These are phyloP conservation scores for Coniochaeta pulveracea DNA, from an alignment of 2,329 filamentous ascomycete genomes.

Conservation along the genomic window DNA sequence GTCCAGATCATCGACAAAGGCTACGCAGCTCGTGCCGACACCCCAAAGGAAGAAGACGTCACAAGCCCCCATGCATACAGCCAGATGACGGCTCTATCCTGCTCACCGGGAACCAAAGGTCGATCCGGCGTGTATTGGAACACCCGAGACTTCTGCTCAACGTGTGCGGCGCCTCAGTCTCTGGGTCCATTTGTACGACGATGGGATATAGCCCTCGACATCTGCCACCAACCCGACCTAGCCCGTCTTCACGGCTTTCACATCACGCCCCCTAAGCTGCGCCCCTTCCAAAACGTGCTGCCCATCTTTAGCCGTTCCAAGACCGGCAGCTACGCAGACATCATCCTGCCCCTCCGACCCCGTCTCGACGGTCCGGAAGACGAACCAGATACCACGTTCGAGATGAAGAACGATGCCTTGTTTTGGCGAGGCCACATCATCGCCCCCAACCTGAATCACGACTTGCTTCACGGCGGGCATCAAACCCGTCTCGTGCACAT, in stretches of 20 bases:
- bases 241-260: constrained; percentile 64
- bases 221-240: constrained; percentile 70
- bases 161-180: constrained; percentile 54
- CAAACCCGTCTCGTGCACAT: constrained; percentile 62
- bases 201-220: constrained; percentile 53
- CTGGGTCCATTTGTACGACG: constrained; percentile 54
- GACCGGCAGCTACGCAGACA: constrained; percentile 61
- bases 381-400: constrained; percentile 36
- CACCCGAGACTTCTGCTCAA: constrained; percentile 49
- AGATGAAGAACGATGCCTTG: constrained; percentile 50
- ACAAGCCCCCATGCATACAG: constrained; percentile 25
- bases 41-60: neutral
- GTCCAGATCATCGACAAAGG: too few relatives aligned
- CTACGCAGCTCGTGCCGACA: constrained; percentile 2
- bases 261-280: constrained; percentile 49
- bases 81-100: constrained; percentile 32
- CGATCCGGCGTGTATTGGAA: constrained; percentile 52
- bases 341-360: constrained; percentile 55
- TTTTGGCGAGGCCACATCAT: constrained; percentile 67
- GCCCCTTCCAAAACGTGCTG: constrained; percentile 51
- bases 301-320: constrained; percentile 71
- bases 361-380: constrained; percentile 30
- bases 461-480: constrained; percentile 56
- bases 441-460: constrained; percentile 35
- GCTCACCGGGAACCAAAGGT: constrained; percentile 49